phyloP scores from a whole-genome alignment of 2,329 filamentous ascomycete species.

The Ustulina deusta region DNA sequence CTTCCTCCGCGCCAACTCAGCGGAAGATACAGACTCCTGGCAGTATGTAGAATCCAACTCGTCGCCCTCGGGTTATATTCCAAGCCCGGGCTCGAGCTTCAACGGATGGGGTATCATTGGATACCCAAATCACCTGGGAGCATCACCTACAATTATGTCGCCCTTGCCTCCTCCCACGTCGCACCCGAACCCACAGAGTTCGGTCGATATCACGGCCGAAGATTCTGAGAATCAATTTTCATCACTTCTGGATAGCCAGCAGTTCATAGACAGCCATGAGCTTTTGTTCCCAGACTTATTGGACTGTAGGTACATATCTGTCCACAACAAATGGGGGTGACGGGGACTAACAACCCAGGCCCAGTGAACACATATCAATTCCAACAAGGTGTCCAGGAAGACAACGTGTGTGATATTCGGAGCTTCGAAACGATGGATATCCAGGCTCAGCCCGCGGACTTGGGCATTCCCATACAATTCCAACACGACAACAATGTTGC shows the following conservation, averaged over 20 bases:
- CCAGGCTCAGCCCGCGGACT: conserved; percentile 49
- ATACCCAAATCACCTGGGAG: conserved; percentile 51
- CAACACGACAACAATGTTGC: conserved; percentile 54
- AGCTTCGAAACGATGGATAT: conserved; percentile 49
- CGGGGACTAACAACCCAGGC: conserved; percentile 25
- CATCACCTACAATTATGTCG: conserved; percentile 56
- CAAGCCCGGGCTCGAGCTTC: conserved; percentile 65
- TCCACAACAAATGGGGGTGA: neutral
- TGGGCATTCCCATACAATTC: conserved; percentile 55
- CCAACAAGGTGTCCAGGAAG: conserved; percentile 48
- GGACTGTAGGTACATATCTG: conserved; percentile 46
- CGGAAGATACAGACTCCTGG: conserved; percentile 52
- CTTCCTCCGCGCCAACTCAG: conserved; percentile 48
- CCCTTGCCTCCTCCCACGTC: conserved; percentile 55
- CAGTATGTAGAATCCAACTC: conserved; percentile 51
- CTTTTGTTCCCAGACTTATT: conserved; percentile 55
- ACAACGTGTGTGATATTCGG: conserved; percentile 42
- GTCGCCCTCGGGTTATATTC: conserved; percentile 57
- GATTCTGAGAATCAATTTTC: conserved; percentile 37
- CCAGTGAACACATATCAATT: conserved; percentile 44
- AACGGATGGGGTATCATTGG: conserved; percentile 63
- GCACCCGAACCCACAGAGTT: conserved; percentile 48
- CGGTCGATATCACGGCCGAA: conserved; percentile 50
- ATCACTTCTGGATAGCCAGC: conserved; percentile 48
- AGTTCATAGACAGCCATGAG: conserved; percentile 54